Percentiles rank a stretch among this genome's conserved stretches.
Evolutionary conservation across 2,329 filamentous ascomycete genomes (phyloP).

Genomic region (Proliferodiscus dingleyae): DNA sequence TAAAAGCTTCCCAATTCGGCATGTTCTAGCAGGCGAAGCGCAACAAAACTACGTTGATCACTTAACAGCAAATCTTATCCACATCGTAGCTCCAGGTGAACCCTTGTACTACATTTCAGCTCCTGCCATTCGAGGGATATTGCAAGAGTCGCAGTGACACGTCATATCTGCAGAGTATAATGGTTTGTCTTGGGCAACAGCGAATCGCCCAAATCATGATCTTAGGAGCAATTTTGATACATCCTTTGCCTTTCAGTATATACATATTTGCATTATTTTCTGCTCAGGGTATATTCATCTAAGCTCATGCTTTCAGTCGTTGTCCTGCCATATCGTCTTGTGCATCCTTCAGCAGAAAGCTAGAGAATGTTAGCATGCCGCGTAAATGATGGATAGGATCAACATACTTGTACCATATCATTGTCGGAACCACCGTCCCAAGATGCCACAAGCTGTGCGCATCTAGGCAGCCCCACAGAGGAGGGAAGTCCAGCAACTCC

Average conservation of each 20-base stretch:
- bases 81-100: neutral
- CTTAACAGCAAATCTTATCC: neutral
- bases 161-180: too few relatives aligned
- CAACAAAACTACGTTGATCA: slow-evolving; percentile 2
- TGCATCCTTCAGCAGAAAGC: slow-evolving; percentile 82
- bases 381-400: neutral
- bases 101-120: neutral
- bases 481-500: slow-evolving; percentile 91
- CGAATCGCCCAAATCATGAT: neutral
- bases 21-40: slow-evolving; percentile 9
- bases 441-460: slow-evolving; percentile 96
- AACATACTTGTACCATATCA: slow-evolving; percentile 92
- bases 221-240: neutral
- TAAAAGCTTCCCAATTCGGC: slow-evolving; percentile 2
- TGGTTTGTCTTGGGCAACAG: too few relatives aligned
- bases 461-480: slow-evolving; percentile 75
- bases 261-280: neutral
- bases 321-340: slow-evolving; percentile 73
- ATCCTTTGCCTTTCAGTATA: neutral
- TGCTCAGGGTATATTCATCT: neutral
- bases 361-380: slow-evolving; percentile 34
- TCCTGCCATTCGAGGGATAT: too few relatives aligned
- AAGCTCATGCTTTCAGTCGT: slow-evolving; percentile 61
- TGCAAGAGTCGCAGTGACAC: too few relatives aligned
- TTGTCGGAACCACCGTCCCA: slow-evolving; percentile 80